Evolutionary conservation across 495 filamentous ascomycete genomes (phyloP).

Genomic region (Xylaria nigripes): DNA sequence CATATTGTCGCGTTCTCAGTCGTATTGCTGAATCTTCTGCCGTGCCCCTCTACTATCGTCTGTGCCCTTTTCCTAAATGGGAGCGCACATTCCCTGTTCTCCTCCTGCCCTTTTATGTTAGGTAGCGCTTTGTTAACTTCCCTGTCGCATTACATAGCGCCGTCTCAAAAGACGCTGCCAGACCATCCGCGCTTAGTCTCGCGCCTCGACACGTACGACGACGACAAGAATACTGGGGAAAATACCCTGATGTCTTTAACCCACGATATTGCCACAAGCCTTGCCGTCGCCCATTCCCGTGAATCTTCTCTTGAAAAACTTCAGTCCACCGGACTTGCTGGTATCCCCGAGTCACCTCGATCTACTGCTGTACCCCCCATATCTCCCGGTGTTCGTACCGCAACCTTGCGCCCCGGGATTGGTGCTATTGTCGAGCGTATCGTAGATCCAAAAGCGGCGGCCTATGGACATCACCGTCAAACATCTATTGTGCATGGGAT

Average conservation of each 20-base stretch:
- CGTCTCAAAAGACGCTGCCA: conserved; percentile 44
- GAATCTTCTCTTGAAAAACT: conserved; percentile 43
- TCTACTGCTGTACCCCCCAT: conserved; percentile 19
- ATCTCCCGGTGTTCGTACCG: conserved; percentile 29
- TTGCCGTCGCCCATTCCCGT: conserved; percentile 40
- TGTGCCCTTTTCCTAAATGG: conserved; percentile 16
- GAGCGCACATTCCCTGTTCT: conserved; percentile 8
- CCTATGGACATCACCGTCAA: conserved; percentile 86
- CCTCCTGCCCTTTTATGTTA: conserved; percentile 8
- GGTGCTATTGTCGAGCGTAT: conserved; percentile 56
- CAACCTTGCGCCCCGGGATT: conserved; percentile 35
- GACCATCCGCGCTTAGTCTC: conserved; percentile 38
- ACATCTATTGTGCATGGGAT: conserved; percentile 90
- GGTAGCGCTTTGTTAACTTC: conserved; percentile 17
- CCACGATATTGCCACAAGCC: conserved; percentile 21
- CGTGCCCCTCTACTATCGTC: background rate
- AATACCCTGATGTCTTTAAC: conserved; percentile 35
- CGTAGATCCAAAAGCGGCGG: conserved; percentile 37
- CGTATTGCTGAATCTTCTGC: conserved; percentile 5
- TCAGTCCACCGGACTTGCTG: conserved; percentile 39
- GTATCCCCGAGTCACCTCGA: conserved; percentile 32
- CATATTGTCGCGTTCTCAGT: background rate
- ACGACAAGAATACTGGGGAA: conserved; percentile 37
- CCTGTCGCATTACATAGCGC: conserved; percentile 31
- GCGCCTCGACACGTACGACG: conserved; percentile 35